Conservation (phyloP, 140 eudicot species). For the Anethum foeniculum region DNA sequence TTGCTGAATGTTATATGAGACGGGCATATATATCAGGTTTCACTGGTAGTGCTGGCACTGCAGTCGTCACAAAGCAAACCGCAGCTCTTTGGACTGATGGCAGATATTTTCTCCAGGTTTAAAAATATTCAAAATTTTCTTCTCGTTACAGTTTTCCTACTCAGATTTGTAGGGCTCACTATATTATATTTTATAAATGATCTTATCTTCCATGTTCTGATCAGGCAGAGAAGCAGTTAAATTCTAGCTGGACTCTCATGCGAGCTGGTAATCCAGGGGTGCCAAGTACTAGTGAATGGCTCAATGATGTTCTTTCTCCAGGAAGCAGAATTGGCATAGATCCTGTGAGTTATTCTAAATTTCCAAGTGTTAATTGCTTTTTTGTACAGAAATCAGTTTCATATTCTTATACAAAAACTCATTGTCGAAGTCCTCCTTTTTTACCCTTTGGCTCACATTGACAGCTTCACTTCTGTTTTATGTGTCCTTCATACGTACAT, state of each 20-base stretch:
- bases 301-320: conserved; percentile 58
- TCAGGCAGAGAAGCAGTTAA: conserved; percentile 90
- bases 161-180: background rate
- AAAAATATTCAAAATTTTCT: background rate
- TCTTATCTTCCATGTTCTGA: conserved; percentile 1
- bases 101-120: conserved; percentile 88
- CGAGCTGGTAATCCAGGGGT: conserved; percentile 95
- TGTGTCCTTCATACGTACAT: background rate
- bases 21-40: conserved; percentile 89
- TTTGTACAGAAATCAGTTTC: background rate
- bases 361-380: background rate
- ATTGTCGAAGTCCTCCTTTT: background rate
- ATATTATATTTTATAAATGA: background rate
- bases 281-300: conserved; percentile 87
- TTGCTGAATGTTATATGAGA: conserved; percentile 83
- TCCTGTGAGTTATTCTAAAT: conserved; percentile 66
- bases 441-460: background rate
- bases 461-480: background rate
- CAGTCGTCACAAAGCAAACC: conserved; percentile 68
- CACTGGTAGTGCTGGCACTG: conserved; percentile 98
- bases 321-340: conserved; percentile 94
- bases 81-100: conserved; percentile 99
- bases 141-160: background rate
- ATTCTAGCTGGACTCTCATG: conserved; percentile 85
- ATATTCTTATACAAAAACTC: background rate